phyloP scores from a whole-genome alignment of 495 filamentous ascomycete genomes.

The Podospora bellae-mahoneyi region DNA sequence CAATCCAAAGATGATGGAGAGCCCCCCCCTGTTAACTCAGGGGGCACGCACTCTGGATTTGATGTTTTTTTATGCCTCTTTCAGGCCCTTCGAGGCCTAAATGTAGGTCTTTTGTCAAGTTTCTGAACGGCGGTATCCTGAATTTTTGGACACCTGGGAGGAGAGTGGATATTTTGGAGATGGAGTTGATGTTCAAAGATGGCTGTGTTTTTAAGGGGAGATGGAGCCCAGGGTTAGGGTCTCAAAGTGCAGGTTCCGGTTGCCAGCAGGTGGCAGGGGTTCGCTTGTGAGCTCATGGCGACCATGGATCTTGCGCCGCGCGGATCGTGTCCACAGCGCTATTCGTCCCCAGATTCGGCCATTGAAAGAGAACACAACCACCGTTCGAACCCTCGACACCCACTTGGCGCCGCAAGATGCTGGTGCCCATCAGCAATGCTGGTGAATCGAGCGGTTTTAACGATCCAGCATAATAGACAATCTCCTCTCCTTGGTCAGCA shows the following conservation, averaged over 20 bases:
- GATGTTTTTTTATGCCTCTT: not conserved
- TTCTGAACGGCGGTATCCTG: not conserved
- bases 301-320: not conserved
- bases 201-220: not conserved
- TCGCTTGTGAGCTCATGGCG: slow-evolving; percentile 6
- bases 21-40: not conserved
- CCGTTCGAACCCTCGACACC: slow-evolving; percentile 5
- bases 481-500: not conserved
- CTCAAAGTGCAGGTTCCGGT: not conserved
- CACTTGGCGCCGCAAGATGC: slow-evolving; percentile 26
- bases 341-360: slow-evolving; percentile 3
- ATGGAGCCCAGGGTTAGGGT: not conserved
- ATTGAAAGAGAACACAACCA: not conserved
- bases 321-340: slow-evolving; percentile 4
- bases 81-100: not conserved
- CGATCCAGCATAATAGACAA: not conserved
- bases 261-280: slow-evolving; percentile 6
- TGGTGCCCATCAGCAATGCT: slow-evolving; percentile 25
- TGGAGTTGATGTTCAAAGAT: not conserved
- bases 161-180: not conserved
- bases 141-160: not conserved
- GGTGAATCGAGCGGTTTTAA: slow-evolving; percentile 18
- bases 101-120: not conserved
- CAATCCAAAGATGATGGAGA: slow-evolving; percentile 1
- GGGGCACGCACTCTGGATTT: not conserved